phyloP scores from a whole-genome alignment of 106 monocot genomes.

The Agapanthus africanus region DNA sequence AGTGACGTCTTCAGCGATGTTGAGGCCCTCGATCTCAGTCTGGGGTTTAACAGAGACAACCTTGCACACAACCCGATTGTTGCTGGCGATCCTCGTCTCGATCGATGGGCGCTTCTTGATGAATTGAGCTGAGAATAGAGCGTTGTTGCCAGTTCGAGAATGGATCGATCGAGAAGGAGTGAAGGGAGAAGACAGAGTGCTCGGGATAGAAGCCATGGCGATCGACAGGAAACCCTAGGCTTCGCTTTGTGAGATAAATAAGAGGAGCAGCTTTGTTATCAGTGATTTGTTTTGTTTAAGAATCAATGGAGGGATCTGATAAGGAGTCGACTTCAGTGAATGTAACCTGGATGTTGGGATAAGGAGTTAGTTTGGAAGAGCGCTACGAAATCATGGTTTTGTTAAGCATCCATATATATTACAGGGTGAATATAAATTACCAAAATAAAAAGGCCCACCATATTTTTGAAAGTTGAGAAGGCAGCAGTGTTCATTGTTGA shows the following conservation, averaged over 20 bases:
- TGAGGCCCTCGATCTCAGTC: conserved; percentile 80
- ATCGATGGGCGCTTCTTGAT: not conserved
- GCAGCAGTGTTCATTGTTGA: no score
- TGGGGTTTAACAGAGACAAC: conserved; percentile 41
- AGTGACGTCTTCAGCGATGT: conserved; percentile 87
- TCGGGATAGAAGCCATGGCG: conserved; percentile 8
- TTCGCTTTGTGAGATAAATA: not conserved
- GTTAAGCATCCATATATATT: no score
- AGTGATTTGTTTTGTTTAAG: no score
- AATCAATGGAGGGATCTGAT: no score
- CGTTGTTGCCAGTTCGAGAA: not conserved
- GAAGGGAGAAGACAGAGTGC: conserved; percentile 3
- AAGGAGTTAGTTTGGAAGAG: no score
- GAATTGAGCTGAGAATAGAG: conserved; percentile 5
- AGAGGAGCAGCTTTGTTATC: no score
- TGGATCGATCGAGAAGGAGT: conserved; percentile 1
- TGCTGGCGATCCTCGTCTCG: not conserved
- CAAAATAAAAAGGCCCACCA: no score
- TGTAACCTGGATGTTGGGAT: no score
- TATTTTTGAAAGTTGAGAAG: no score
- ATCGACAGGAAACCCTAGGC: not conserved
- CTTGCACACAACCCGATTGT: conserved; percentile 18
- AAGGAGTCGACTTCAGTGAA: no score
- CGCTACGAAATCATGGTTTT: no score
- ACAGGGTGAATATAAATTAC: no score